Conservation (phyloP, 1,284 basidiomycete genomes). For the Irpex sp. region DNA sequence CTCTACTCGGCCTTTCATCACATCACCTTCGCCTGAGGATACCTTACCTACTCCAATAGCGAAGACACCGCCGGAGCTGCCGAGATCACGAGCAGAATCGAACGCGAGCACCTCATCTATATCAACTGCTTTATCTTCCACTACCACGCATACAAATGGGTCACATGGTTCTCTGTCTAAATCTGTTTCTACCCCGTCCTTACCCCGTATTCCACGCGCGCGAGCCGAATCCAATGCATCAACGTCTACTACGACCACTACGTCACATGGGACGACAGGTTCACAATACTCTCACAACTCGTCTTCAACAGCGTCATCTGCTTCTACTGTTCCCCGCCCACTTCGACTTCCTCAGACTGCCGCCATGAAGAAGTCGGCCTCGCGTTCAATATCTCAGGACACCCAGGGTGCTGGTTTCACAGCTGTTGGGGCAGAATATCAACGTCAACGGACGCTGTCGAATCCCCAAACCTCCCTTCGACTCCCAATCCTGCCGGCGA, state of each 20-base stretch:
- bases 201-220: constrained; percentile 2
- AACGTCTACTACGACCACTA: constrained; percentile 6
- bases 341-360: constrained; percentile 12
- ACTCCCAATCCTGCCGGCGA: neutral
- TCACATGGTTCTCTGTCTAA: neutral
- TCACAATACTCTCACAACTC: constrained; percentile 13
- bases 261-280: constrained; percentile 2
- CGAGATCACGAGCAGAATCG: constrained; percentile 15
- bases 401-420: neutral
- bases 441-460: constrained; percentile 13
- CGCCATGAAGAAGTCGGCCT: neutral
- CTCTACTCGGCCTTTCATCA: constrained; percentile 15
- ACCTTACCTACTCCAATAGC: constrained; percentile 13
- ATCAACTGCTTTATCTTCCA: neutral
- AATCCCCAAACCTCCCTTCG: constrained; percentile 7
- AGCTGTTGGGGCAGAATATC: neutral
- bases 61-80: constrained; percentile 4
- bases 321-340: constrained; percentile 13
- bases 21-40: constrained; percentile 12
- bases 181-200: neutral
- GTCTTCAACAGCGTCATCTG: constrained; percentile 9
- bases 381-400: constrained; percentile 8
- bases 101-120: constrained; percentile 9
- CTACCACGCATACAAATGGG: constrained; percentile 1
- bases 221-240: constrained; percentile 7